Conservation (phyloP, 164 flowering plant genomes). For the Magnolia changhungtana region DNA sequence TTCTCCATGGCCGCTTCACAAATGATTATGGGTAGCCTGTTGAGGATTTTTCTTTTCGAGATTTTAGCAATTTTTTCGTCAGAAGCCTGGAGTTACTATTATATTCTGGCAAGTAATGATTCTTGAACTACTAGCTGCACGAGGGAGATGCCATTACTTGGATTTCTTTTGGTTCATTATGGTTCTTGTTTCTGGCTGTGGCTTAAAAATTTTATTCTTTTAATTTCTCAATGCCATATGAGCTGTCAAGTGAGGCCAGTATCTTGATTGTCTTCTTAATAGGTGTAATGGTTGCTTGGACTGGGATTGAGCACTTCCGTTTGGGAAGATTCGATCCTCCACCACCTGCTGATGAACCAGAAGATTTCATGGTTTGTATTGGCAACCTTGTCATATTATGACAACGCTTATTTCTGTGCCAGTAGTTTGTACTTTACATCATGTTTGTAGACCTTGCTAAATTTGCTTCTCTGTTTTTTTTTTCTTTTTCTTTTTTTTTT, state of each 20-base stretch:
- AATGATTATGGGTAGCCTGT: too few relatives aligned
- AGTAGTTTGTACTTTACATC: neutral
- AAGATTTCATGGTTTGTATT: slow-evolving; percentile 55
- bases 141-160: neutral
- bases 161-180: too few relatives aligned
- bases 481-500: too few relatives aligned
- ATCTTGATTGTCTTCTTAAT: neutral
- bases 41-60: too few relatives aligned
- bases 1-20: too few relatives aligned
- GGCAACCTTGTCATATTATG: neutral
- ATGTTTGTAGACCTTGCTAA: too few relatives aligned
- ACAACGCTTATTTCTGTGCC: neutral
- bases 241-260: neutral
- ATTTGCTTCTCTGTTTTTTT: too few relatives aligned
- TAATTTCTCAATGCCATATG: neutral
- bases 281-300: slow-evolving; percentile 99
- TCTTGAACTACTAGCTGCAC: neutral
- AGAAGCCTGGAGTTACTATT: too few relatives aligned
- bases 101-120: too few relatives aligned
- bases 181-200: too few relatives aligned
- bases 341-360: slow-evolving; percentile 77
- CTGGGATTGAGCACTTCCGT: slow-evolving; percentile 88
- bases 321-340: slow-evolving; percentile 92
- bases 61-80: too few relatives aligned
- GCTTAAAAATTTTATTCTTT: too few relatives aligned